A percentile compares a stretch with the other conserved stretches of the same genome.
Evolutionary conservation across 352 stramenopile genomes (phyloP).

Genomic region (Pythium apleroticum): DNA sequence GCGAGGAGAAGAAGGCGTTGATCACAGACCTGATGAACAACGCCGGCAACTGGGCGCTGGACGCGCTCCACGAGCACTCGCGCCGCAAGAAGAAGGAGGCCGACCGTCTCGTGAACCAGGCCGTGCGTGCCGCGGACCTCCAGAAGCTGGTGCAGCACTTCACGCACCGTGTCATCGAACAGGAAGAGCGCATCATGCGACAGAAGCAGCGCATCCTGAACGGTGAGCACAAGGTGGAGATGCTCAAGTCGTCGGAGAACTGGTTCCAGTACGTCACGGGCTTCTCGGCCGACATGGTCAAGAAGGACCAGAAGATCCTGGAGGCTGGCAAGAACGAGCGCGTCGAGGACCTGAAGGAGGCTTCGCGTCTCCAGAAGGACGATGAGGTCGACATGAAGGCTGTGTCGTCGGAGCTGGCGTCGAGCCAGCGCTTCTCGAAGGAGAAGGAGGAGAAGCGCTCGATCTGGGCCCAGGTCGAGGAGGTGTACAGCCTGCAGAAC

Average conservation of each 20-base stretch:
- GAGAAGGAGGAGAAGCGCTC: slow-evolving; percentile 86
- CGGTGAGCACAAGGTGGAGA: slow-evolving; percentile 89
- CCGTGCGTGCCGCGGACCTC: slow-evolving; percentile 75
- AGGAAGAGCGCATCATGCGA: slow-evolving; percentile 89
- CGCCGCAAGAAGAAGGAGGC: slow-evolving; percentile 88
- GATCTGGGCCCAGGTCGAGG: slow-evolving; percentile 81
- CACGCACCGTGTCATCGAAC: slow-evolving; percentile 87
- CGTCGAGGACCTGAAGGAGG: slow-evolving; percentile 75
- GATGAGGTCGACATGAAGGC: slow-evolving; percentile 77
- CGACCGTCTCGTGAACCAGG: slow-evolving; percentile 82
- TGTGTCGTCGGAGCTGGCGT: slow-evolving; percentile 60
- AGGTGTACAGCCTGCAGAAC: slow-evolving; percentile 83
- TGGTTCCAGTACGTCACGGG: slow-evolving; percentile 89
- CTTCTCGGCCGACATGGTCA: slow-evolving; percentile 66
- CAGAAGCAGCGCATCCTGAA: slow-evolving; percentile 90
- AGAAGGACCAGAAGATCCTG: slow-evolving; percentile 85
- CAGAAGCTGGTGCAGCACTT: slow-evolving; percentile 90
- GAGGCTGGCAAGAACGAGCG: slow-evolving; percentile 66
- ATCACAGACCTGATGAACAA: slow-evolving; percentile 88
- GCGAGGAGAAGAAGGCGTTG: slow-evolving; percentile 86
- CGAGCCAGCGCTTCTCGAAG: slow-evolving; percentile 61
- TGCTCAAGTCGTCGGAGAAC: slow-evolving; percentile 89
- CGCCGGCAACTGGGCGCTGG: slow-evolving; percentile 83
- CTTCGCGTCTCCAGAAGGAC: slow-evolving; percentile 80
- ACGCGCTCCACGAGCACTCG: slow-evolving; percentile 82